These are phyloP conservation scores for Exidia glandulosa DNA, from an alignment of 768 basidiomycete species.

Conservation along the genomic window DNA sequence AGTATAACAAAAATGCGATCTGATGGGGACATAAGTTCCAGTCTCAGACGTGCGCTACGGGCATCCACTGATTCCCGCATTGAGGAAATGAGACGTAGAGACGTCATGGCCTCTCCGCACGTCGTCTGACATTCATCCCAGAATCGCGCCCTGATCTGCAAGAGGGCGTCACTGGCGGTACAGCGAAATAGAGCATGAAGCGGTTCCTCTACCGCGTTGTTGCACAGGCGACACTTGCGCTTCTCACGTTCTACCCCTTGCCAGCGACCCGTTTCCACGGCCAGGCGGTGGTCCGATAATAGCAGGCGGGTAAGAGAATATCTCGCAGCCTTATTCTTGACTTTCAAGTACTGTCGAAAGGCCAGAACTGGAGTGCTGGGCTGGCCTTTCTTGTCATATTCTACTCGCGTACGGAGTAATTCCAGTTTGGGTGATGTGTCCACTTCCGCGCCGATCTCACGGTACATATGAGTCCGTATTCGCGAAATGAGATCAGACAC, in stretches of 20 bases:
- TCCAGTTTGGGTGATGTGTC: conserved; percentile 4
- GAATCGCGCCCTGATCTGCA: background rate
- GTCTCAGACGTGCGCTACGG: background rate
- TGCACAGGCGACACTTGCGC: background rate
- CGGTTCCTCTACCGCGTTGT: background rate
- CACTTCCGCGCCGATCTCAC: background rate
- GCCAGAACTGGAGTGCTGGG: background rate
- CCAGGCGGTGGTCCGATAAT: conserved; percentile 9
- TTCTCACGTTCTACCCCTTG: background rate
- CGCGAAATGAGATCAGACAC: background rate
- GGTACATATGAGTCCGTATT: background rate
- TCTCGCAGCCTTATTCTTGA: conserved; percentile 1
- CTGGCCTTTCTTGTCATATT: background rate
- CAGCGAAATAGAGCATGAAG: background rate
- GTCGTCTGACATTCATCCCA: background rate
- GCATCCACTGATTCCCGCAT: background rate
- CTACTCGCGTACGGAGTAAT: background rate
- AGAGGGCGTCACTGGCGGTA: background rate
- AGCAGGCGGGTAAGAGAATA: conserved; percentile 7
- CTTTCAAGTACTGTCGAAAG: conserved; percentile 9
- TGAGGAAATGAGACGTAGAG: background rate
- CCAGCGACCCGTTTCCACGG: conserved; percentile 4
- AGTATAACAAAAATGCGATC: background rate
- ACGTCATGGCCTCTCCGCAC: background rate
- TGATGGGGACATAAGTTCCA: background rate